A percentile compares a stretch with the other conserved stretches of the same genome.
Conservation (phyloP, 805 yeast genomes). For the Yamadazyma phyllophila region DNA sequence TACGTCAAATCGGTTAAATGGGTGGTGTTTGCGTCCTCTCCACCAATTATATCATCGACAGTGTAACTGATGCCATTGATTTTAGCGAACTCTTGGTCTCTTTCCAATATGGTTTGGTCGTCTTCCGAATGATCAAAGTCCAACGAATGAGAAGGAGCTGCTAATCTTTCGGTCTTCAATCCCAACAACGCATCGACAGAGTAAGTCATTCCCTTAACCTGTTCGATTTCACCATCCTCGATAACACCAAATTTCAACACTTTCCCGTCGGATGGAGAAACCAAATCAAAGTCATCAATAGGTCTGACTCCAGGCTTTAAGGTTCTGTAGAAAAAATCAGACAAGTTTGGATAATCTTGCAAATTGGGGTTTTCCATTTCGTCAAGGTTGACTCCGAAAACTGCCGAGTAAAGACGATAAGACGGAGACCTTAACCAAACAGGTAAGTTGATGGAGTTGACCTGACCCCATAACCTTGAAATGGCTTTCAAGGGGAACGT, state of each 20-base stretch:
- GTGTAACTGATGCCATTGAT: conserved; percentile 72
- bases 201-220: conserved; percentile 94
- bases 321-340: conserved; percentile 87
- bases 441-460: conserved; percentile 81
- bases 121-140: conserved; percentile 42
- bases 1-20: conserved; percentile 50
- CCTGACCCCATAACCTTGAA: conserved; percentile 92
- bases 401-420: conserved; percentile 67
- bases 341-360: conserved; percentile 69
- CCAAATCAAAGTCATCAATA: conserved; percentile 60
- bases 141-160: conserved; percentile 54
- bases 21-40: conserved; percentile 34
- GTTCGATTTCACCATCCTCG: conserved; percentile 85
- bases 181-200: conserved; percentile 88
- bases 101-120: conserved; percentile 43
- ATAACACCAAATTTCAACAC: conserved; percentile 81
- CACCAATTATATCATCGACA: conserved; percentile 68
- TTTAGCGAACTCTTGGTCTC: conserved; percentile 74
- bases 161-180: conserved; percentile 43
- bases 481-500: conserved; percentile 88
- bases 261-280: conserved; percentile 92
- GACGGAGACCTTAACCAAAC: conserved; percentile 85
- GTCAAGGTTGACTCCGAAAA: conserved; percentile 85
- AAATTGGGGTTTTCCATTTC: conserved; percentile 87
- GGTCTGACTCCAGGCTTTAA: conserved; percentile 80